A percentile compares a stretch with the other conserved stretches of the same genome.
Evolutionary conservation across 2,329 filamentous ascomycete species (phyloP).

Genomic region (Diaporthe capsici): DNA sequence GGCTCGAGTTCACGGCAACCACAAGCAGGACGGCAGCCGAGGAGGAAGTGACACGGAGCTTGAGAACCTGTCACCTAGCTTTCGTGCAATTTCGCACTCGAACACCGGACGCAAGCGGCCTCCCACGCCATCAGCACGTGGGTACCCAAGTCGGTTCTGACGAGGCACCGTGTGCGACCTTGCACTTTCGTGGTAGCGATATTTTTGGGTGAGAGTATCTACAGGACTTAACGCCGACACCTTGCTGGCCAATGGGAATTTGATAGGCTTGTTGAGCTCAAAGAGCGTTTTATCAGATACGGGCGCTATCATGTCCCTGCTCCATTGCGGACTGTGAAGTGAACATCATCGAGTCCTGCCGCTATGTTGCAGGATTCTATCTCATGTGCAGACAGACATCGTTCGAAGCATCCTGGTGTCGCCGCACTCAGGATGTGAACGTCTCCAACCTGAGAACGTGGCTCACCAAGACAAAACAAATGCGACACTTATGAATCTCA

Average conservation of each 20-base stretch:
- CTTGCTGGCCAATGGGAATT: background rate
- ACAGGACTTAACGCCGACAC: background rate
- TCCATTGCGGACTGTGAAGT: background rate
- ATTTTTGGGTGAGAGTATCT: background rate
- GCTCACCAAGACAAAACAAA: too few species aligned
- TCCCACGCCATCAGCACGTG: slow-evolving; percentile 17
- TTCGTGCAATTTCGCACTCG: slow-evolving; percentile 13
- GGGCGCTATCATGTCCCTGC: background rate
- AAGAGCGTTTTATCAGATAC: background rate
- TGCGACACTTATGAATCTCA: too few species aligned
- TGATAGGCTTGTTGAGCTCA: background rate
- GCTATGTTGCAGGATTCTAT: background rate
- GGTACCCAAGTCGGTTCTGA: background rate
- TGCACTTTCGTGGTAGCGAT: background rate
- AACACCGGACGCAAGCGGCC: background rate
- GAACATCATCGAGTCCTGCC: background rate
- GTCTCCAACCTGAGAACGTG: background rate
- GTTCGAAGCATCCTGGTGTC: background rate
- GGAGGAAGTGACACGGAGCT: slow-evolving; percentile 49
- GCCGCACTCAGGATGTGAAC: background rate
- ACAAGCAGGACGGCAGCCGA: slow-evolving; percentile 37
- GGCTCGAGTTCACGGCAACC: slow-evolving; percentile 37
- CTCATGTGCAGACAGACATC: background rate
- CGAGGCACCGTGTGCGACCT: background rate
- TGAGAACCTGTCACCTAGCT: slow-evolving; percentile 44